These are phyloP conservation scores for Vickermania ingenoplastis DNA, from an alignment of 208 protist species.

Conservation along the genomic window DNA sequence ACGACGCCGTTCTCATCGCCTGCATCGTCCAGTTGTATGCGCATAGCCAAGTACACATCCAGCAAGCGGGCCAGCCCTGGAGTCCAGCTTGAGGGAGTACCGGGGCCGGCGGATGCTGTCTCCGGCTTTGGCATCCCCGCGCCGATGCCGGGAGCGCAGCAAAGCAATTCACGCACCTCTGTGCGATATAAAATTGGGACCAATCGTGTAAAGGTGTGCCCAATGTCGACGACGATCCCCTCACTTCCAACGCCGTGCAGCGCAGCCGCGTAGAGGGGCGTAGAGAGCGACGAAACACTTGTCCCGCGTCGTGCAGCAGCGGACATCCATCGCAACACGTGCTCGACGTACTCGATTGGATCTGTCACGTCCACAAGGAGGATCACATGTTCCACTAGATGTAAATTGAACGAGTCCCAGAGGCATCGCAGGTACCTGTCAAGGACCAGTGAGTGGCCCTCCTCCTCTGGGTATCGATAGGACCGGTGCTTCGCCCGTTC, in stretches of 20 bases:
- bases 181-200: background rate
- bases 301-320: background rate
- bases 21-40: no score
- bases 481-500: background rate
- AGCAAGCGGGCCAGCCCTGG: no score
- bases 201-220: background rate
- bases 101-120: no score
- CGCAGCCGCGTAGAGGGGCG: background rate
- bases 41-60: no score
- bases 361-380: background rate
- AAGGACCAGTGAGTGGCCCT: background rate
- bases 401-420: background rate
- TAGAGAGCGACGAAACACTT: background rate
- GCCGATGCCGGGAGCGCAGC: background rate
- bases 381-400: background rate
- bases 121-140: no score
- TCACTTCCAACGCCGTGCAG: background rate
- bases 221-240: background rate
- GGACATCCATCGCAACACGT: background rate
- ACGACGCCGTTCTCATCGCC: no score
- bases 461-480: background rate
- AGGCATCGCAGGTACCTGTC: background rate
- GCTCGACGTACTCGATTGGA: background rate
- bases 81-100: no score
- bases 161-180: constrained; percentile 5